Conservation (phyloP, 2,329 filamentous ascomycete species). For the Xylaria sp. region DNA sequence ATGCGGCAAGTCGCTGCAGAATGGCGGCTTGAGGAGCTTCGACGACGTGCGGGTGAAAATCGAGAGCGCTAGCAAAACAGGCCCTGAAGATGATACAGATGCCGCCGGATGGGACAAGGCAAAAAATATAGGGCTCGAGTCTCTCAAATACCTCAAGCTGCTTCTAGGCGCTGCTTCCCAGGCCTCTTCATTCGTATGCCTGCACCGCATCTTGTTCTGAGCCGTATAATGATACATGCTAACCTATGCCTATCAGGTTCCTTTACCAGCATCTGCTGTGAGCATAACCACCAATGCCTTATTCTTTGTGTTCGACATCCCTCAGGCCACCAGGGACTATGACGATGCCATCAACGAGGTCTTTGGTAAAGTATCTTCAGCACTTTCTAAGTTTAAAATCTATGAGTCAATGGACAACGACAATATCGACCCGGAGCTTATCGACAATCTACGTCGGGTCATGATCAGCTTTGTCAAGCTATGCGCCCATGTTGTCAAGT, state of each 20-base stretch:
- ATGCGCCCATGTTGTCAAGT: conserved; percentile 47
- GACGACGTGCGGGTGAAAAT: conserved; percentile 42
- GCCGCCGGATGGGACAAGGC: conserved; percentile 43
- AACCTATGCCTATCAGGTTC: conserved; percentile 31
- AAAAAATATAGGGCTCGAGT: conserved; percentile 42
- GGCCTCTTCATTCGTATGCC: conserved; percentile 40
- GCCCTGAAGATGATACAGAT: conserved; percentile 17
- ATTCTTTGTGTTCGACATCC: conserved; percentile 45
- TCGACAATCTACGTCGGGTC: conserved; percentile 38
- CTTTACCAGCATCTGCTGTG: conserved; percentile 38
- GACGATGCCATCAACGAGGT: conserved; percentile 41
- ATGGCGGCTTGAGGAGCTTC: conserved; percentile 42
- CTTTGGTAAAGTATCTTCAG: conserved; percentile 40
- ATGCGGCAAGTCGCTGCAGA: conserved; percentile 42
- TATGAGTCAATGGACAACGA: conserved; percentile 40
- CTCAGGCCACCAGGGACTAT: conserved; percentile 40
- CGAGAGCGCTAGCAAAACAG: conserved; percentile 31
- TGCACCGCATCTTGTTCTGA: conserved; percentile 1
- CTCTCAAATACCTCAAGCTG: conserved; percentile 44
- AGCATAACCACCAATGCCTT: conserved; percentile 39
- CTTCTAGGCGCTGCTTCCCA: conserved; percentile 43
- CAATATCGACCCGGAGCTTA: conserved; percentile 35
- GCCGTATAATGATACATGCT: conserved; percentile 1
- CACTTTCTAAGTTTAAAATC: conserved; percentile 45
- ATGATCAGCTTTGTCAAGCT: conserved; percentile 46